These are phyloP conservation scores for Linnemannia exigua DNA, from an alignment of 192 early-diverging fungal species.

Conservation along the genomic window DNA sequence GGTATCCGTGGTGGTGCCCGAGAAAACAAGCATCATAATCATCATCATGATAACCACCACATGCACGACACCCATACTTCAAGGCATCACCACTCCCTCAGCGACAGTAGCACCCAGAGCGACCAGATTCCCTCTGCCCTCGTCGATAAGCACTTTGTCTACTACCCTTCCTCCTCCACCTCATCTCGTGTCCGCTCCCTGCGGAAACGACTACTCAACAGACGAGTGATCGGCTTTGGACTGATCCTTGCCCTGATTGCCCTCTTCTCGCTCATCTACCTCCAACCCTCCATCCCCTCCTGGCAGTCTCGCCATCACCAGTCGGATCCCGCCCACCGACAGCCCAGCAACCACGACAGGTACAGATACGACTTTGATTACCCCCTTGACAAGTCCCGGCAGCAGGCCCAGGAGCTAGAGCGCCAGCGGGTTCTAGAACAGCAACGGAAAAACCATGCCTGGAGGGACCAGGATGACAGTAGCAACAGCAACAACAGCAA, in stretches of 20 bases:
- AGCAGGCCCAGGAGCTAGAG: slow-evolving; percentile 44
- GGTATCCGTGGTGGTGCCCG: slow-evolving; percentile 15
- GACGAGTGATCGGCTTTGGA: slow-evolving; percentile 12
- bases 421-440: slow-evolving; percentile 27
- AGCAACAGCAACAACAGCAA: neutral
- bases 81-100: slow-evolving; percentile 41
- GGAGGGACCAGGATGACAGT: neutral
- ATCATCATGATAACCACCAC: neutral
- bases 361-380: slow-evolving; percentile 48
- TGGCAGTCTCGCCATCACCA: slow-evolving; percentile 23
- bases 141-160: slow-evolving; percentile 54
- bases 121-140: slow-evolving; percentile 48
- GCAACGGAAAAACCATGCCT: neutral
- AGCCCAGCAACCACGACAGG: slow-evolving; percentile 48
- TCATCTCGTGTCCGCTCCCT: slow-evolving; percentile 44
- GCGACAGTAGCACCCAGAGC: slow-evolving; percentile 42
- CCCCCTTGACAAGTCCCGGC: slow-evolving; percentile 35
- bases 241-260: slow-evolving; percentile 35
- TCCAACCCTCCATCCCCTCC: slow-evolving; percentile 26
- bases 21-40: neutral
- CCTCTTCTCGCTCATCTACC: slow-evolving; percentile 36
- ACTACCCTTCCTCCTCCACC: slow-evolving; percentile 29
- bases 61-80: neutral
- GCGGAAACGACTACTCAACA: slow-evolving; percentile 28
- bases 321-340: slow-evolving; percentile 14